Evolutionary conservation across 1,284 basidiomycete genomes (phyloP).

Genomic region (Marasmius fiardii): DNA sequence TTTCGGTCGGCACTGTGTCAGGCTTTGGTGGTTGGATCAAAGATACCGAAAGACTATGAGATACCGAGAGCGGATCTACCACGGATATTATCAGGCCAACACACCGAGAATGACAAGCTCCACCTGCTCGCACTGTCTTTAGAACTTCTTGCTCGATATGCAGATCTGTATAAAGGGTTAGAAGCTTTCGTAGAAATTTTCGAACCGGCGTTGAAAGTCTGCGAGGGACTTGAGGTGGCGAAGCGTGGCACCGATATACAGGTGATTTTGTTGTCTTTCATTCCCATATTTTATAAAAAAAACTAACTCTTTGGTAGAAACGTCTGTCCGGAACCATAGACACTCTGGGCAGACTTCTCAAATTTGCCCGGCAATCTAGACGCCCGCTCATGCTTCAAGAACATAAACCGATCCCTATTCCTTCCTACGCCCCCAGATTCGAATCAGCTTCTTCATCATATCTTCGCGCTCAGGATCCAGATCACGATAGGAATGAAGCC

Average conservation of each 20-base stretch:
- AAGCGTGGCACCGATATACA: conserved; percentile 50
- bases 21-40: conserved; percentile 36
- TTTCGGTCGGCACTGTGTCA: conserved; percentile 47
- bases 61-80: conserved; percentile 46
- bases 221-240: conserved; percentile 51
- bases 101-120: conserved; percentile 62
- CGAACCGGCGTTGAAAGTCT: conserved; percentile 58
- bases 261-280: conserved; percentile 37
- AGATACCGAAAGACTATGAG: conserved; percentile 36
- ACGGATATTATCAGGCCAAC: conserved; percentile 33
- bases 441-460: conserved; percentile 82
- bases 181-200: conserved; percentile 87
- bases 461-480: conserved; percentile 85
- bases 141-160: conserved; percentile 62
- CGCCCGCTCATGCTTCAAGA: conserved; percentile 84
- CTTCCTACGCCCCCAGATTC: conserved; percentile 93
- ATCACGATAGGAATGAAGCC: conserved; percentile 86
- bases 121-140: conserved; percentile 64
- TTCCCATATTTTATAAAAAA: not conserved
- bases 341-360: conserved; percentile 61
- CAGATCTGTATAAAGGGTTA: conserved; percentile 73
- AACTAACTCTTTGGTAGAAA: conserved; percentile 33
- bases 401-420: conserved; percentile 96
- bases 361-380: conserved; percentile 71
- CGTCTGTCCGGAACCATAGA: conserved; percentile 39